Conservation (phyloP, 2,329 filamentous ascomycete genomes). For the Trichophyton benhamiae region DNA sequence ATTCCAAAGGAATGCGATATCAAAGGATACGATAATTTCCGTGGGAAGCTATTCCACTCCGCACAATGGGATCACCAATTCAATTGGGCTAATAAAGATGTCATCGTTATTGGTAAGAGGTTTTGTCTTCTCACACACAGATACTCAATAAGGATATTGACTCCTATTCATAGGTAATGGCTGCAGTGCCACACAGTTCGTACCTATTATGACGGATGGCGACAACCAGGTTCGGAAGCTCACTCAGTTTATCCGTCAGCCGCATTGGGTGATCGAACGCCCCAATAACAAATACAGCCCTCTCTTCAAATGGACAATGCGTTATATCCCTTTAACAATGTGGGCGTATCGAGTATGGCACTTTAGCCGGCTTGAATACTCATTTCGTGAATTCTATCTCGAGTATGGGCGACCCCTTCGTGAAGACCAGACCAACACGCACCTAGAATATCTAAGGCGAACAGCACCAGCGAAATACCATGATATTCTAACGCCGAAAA, state of each 20-base stretch:
- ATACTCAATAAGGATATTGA: background rate
- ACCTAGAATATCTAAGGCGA: constrained; percentile 33
- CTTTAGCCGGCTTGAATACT: constrained; percentile 34
- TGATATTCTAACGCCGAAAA: constrained; percentile 33
- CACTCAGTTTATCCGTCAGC: constrained; percentile 40
- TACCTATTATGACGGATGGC: constrained; percentile 33
- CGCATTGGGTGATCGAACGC: constrained; percentile 39
- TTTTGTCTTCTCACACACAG: background rate
- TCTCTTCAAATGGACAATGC: constrained; percentile 34
- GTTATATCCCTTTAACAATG: constrained; percentile 36
- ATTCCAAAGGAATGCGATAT: constrained; percentile 21
- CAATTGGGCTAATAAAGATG: constrained; percentile 27
- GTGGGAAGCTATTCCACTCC: constrained; percentile 30
- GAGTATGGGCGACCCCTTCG: constrained; percentile 28
- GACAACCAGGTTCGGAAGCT: constrained; percentile 27
- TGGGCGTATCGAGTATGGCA: constrained; percentile 33
- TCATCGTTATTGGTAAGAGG: constrained; percentile 28
- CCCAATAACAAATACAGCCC: constrained; percentile 32
- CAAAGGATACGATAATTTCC: constrained; percentile 21
- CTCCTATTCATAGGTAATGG: constrained; percentile 28
- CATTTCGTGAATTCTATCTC: constrained; percentile 33
- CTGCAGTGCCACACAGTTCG: constrained; percentile 38
- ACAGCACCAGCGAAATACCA: constrained; percentile 35
- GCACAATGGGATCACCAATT: constrained; percentile 32
- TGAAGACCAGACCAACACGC: constrained; percentile 25